Percentiles rank a stretch among this genome's conserved stretches.
Conservation (phyloP, 2,329 filamentous ascomycete genomes). For the Pseudopyrenochaeta lycopersici region DNA sequence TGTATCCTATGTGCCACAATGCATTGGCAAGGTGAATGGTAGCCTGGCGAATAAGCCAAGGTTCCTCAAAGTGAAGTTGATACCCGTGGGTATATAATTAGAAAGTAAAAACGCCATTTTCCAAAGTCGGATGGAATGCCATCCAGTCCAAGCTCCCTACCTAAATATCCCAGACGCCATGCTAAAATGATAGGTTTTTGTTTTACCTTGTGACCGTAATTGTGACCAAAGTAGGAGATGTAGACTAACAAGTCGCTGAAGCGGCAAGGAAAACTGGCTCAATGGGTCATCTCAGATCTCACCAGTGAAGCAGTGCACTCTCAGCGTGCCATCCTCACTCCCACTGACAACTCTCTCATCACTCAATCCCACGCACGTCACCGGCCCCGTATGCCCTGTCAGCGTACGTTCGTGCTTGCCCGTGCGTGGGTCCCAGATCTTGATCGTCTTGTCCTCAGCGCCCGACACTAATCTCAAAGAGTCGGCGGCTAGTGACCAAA, state of each 20-base stretch:
- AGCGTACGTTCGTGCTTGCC: constrained; percentile 94
- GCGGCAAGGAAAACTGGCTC: background rate
- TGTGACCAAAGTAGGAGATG: background rate
- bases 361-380: constrained; percentile 91
- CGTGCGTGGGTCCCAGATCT: constrained; percentile 91
- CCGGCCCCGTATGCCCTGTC: constrained; percentile 87
- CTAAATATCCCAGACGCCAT: background rate
- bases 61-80: too few relatives aligned
- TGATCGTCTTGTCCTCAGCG: constrained; percentile 93
- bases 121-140: background rate
- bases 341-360: constrained; percentile 90
- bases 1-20: too few relatives aligned
- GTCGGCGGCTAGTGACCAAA: constrained; percentile 92
- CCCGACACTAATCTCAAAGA: constrained; percentile 87
- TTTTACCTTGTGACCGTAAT: background rate
- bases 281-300: constrained; percentile 4
- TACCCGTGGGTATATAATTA: background rate
- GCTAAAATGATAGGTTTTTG: background rate
- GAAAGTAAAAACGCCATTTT: background rate
- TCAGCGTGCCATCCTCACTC: constrained; percentile 90
- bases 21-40: background rate
- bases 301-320: constrained; percentile 62
- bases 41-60: background rate
- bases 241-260: background rate
- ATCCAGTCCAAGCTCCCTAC: background rate